phyloP scores from a whole-genome alignment of 345 rosid genomes.

The Eucalyptus globulus region DNA sequence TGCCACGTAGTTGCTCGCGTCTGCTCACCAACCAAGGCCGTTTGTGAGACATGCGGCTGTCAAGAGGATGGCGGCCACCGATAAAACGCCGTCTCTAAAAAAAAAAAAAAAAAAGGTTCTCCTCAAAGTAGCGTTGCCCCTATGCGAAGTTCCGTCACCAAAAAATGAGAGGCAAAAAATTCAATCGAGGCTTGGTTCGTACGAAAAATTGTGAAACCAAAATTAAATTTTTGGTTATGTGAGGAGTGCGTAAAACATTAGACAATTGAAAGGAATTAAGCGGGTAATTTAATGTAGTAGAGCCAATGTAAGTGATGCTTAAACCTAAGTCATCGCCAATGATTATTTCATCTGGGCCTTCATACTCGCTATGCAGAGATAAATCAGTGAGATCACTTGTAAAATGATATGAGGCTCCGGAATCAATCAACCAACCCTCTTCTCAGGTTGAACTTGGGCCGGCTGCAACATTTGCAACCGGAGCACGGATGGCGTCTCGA shows the following conservation, averaged over 20 bases:
- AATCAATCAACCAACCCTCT: not conserved
- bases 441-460: accelerated
- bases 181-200: not conserved
- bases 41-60: not conserved
- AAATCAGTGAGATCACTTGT: not conserved
- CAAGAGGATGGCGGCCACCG: not conserved
- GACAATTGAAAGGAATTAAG: not conserved
- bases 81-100: not conserved
- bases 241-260: not conserved
- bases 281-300: not conserved
- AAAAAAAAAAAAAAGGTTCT: too few species aligned
- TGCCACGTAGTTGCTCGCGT: too few species aligned
- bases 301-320: not conserved
- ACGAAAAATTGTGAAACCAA: not conserved
- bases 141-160: not conserved
- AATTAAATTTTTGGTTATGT: not conserved
- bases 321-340: not conserved
- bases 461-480: not conserved
- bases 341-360: not conserved
- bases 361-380: not conserved
- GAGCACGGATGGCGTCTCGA: accelerated
- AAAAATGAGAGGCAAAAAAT: not conserved
- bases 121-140: not conserved
- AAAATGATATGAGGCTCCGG: accelerated
- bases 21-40: not conserved